Evolutionary conservation across 352 stramenopile species (phyloP).

Genomic region (Phytophthora meadii): DNA sequence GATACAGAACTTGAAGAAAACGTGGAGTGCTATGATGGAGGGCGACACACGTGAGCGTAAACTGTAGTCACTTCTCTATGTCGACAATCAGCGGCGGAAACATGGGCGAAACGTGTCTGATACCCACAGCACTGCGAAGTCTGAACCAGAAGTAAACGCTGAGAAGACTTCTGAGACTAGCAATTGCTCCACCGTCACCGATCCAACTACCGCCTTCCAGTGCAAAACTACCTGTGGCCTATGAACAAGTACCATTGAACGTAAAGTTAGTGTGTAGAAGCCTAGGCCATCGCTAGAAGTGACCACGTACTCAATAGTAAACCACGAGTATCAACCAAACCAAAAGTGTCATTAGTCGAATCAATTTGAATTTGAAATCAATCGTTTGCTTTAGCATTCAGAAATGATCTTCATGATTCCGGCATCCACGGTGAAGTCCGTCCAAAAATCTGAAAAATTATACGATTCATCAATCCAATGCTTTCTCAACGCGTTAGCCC

Average conservation of each 20-base stretch:
- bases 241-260: slow-evolving; percentile 15
- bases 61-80: slow-evolving; percentile 47
- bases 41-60: slow-evolving; percentile 56
- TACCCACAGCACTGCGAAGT: slow-evolving; percentile 26
- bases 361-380: too few species aligned
- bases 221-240: slow-evolving; percentile 12
- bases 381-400: not conserved
- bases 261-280: slow-evolving; percentile 10
- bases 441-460: slow-evolving; percentile 31
- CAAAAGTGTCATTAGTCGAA: too few species aligned
- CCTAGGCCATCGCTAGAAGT: slow-evolving; percentile 26
- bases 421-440: slow-evolving; percentile 9
- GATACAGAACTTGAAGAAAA: too few species aligned
- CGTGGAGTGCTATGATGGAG: slow-evolving; percentile 54
- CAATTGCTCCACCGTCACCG: slow-evolving; percentile 21
- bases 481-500: slow-evolving; percentile 27
- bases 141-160: slow-evolving; percentile 5
- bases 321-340: not conserved
- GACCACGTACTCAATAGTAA: not conserved
- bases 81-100: slow-evolving; percentile 27
- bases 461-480: slow-evolving; percentile 25
- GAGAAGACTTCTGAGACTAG: slow-evolving; percentile 15
- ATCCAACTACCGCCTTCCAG: slow-evolving; percentile 27
- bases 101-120: slow-evolving; percentile 59
- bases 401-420: slow-evolving; percentile 3